A percentile compares a stretch with the other conserved stretches of the same genome.
Evolutionary conservation across 2,329 filamentous ascomycete genomes (phyloP).

Genomic region (Colletotrichum sp.): DNA sequence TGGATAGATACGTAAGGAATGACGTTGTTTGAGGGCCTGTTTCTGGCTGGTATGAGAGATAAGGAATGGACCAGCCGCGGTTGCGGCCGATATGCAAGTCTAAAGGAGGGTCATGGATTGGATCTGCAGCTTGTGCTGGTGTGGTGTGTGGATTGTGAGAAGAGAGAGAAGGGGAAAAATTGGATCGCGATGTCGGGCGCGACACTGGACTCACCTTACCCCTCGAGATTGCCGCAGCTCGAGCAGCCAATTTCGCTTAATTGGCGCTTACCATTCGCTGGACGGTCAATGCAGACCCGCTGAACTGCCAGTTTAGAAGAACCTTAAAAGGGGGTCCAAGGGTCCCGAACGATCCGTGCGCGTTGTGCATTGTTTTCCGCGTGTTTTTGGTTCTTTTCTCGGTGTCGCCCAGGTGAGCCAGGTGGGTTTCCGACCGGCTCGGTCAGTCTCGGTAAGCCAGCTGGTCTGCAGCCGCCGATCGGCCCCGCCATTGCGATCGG

Average conservation of each 20-base stretch:
- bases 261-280: not conserved
- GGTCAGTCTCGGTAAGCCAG: not conserved
- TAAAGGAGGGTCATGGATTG: slow-evolving; percentile 9
- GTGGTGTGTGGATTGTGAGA: slow-evolving; percentile 3
- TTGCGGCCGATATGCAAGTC: slow-evolving; percentile 12
- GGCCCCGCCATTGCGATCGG: not conserved
- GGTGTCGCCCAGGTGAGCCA: not conserved
- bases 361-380: not conserved
- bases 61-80: slow-evolving; percentile 16
- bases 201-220: not conserved
- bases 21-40: not conserved
- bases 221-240: not conserved
- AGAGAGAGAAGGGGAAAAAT: not conserved
- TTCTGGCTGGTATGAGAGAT: not conserved
- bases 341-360: not conserved
- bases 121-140: slow-evolving; percentile 10
- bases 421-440: not conserved
- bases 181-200: not conserved
- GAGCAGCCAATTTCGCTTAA: slow-evolving; percentile 10
- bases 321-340: slow-evolving; percentile 4
- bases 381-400: too few relatives aligned
- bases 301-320: not conserved
- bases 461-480: not conserved
- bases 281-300: not conserved
- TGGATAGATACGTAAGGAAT: not conserved